Evolutionary conservation across 2,329 filamentous ascomycete genomes (phyloP), one percentile per base, ranked within the genome.

Genomic region (Cercospora sp.): DNA sequence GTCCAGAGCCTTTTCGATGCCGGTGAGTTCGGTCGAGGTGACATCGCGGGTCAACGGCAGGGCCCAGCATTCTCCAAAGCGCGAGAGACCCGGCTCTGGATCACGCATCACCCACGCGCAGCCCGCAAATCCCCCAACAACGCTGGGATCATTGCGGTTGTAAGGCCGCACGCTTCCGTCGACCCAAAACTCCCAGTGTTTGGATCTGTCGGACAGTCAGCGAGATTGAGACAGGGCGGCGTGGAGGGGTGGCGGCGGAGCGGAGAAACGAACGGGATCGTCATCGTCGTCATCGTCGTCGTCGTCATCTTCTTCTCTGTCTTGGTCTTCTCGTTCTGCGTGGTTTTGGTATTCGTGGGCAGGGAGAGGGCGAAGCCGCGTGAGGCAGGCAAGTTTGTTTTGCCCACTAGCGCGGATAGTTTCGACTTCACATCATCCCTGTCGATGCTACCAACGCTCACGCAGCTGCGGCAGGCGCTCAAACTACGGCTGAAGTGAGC

Each of bases 1-100:
- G 20, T 45, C 23, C 30, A 62, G 40, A 45, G 60, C 60, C 26
- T 45, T 48, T 5, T 2, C 4, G 40, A 62, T 48, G 33, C 60
- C 40, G 13, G 33, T 62, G 8, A 62, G 60, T 40, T 62, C 60
- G 36, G 60, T 51, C 23, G 60, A 16, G 18, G 60, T 62, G 20
- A 48, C 36, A 48, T 62, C 40, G 13, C 26, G 9, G 23, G 40
- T 48, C 18, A 40, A 10, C 9, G 60, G 40, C 33, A 62, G 31
- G 60, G 60, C 23, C 55, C 55, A 58, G 30, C 55, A 58, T 33
- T 58, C 28, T 16, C 55, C 55, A 12, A 58, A 13, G 26, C 13
- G 26, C 10, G 26, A 13, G 5, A 1, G 23, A 31, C 28, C 16
- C 13, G 16, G 55, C n/a, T 10, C 30, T 13, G 23, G 55, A 30